phyloP scores from a whole-genome alignment of 768 basidiomycete genomes.

The Russula ochroleuca region DNA sequence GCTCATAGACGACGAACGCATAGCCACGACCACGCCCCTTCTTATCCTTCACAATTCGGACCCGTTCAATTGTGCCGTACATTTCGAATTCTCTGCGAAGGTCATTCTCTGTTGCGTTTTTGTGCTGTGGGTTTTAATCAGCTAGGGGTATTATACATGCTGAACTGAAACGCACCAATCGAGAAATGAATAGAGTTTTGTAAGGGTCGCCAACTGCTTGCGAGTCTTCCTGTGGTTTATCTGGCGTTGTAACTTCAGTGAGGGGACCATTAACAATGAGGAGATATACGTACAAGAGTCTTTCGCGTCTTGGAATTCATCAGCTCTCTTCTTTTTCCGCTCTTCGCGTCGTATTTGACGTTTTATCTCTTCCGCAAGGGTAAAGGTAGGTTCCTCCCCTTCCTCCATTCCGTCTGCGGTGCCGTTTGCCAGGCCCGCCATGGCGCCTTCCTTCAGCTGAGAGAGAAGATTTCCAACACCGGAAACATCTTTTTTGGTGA shows the following conservation, averaged over 20 bases:
- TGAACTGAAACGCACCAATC: conserved; percentile 53
- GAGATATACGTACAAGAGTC: conserved; percentile 65
- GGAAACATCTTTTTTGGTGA: conserved; percentile 59
- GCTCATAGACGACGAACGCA: conserved; percentile 96
- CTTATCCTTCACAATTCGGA: conserved; percentile 89
- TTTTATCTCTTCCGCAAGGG: conserved; percentile 78
- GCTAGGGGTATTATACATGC: background rate
- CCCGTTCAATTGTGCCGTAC: conserved; percentile 91
- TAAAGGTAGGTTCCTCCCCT: conserved; percentile 76
- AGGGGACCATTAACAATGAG: background rate
- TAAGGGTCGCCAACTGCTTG: conserved; percentile 95
- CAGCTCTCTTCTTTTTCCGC: conserved; percentile 66
- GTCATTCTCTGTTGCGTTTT: conserved; percentile 87
- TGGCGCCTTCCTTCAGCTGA: conserved; percentile 72
- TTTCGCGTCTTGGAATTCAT: conserved; percentile 75
- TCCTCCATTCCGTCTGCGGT: conserved; percentile 71
- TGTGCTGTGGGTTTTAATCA: conserved; percentile 55
- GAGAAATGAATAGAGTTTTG: conserved; percentile 95
- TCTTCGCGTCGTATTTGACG: conserved; percentile 75
- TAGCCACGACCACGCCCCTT: conserved; percentile 86
- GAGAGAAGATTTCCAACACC: conserved; percentile 77
- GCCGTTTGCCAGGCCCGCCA: conserved; percentile 59
- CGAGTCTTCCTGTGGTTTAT: conserved; percentile 87
- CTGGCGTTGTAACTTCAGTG: conserved; percentile 39
- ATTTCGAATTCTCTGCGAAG: conserved; percentile 92